A percentile compares a stretch with the other conserved stretches of the same genome.
phyloP scores from a whole-genome alignment of 148 eudicot species.

The Rhododendron ovatum region DNA sequence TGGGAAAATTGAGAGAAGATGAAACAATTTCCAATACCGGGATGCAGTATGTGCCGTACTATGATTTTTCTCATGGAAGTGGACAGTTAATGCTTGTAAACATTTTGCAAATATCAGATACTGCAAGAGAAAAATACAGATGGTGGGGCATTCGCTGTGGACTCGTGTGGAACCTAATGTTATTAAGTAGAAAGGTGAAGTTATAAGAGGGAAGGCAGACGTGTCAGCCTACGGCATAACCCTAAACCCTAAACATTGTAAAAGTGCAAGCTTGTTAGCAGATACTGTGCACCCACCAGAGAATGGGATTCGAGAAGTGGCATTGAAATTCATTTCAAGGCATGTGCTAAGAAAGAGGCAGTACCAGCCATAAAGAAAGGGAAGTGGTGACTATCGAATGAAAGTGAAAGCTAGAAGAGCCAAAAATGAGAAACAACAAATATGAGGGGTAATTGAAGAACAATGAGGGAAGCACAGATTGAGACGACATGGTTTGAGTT shows the following conservation, averaged over 20 bases:
- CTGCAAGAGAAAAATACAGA: background rate
- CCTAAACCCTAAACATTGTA: background rate
- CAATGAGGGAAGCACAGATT: background rate
- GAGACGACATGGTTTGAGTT: background rate
- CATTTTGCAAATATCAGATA: background rate
- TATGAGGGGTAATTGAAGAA: background rate
- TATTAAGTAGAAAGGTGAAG: background rate
- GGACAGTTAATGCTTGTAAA: background rate
- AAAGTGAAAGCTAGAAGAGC: background rate
- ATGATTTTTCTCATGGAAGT: background rate
- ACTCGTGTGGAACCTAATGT: background rate
- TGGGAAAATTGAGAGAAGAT: background rate
- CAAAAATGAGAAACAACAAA: background rate
- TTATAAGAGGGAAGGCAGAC: background rate
- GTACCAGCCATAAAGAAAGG: background rate
- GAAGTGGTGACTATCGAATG: background rate
- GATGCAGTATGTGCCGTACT: background rate
- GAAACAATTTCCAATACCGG: background rate
- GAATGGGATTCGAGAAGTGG: background rate
- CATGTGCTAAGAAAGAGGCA: background rate
- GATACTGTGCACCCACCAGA: background rate
- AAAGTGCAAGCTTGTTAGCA: background rate
- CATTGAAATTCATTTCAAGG: background rate
- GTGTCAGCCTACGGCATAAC: background rate
- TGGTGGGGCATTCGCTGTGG: background rate